A percentile compares a stretch with the other conserved stretches of the same genome.
Evolutionary conservation across 306 rosid species (phyloP).

Genomic region (Prunus padus): DNA sequence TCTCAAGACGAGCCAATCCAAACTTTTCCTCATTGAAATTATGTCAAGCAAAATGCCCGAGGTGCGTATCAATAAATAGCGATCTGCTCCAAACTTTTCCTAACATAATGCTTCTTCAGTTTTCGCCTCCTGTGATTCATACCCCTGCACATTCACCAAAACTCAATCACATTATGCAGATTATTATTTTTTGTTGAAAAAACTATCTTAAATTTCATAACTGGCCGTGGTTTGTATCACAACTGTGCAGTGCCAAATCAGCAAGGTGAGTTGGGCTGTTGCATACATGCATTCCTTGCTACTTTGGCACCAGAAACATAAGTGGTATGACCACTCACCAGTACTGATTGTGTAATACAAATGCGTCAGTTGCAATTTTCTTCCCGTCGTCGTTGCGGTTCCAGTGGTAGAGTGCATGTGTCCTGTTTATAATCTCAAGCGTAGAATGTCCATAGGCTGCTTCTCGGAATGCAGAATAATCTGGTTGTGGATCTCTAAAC

Average conservation of each 20-base stretch:
- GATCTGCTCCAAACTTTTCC: constrained; percentile 33
- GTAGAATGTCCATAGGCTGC: constrained; percentile 97
- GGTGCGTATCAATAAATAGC: constrained; percentile 15
- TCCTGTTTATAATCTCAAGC: constrained; percentile 73
- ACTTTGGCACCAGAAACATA: background rate
- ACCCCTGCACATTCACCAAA: constrained; percentile 54
- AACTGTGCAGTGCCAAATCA: no score
- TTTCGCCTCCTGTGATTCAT: constrained; percentile 63
- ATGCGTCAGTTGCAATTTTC: constrained; percentile 61
- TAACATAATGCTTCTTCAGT: constrained; percentile 51
- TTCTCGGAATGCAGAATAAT: constrained; percentile 91
- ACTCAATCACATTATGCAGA: constrained; percentile 17
- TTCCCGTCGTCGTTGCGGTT: constrained; percentile 96
- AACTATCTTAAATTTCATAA: no score
- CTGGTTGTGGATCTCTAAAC: constrained; percentile 88
- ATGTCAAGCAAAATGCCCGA: background rate
- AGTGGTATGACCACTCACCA: constrained; percentile 55
- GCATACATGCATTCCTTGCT: no score
- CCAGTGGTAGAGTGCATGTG: constrained; percentile 96
- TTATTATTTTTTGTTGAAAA: no score
- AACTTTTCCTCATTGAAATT: background rate
- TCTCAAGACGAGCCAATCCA: background rate
- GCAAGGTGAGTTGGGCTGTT: background rate
- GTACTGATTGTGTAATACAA: constrained; percentile 75
- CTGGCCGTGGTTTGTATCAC: no score